phyloP scores from a whole-genome alignment of 108 stramenopile species.

The Cyclotella baltica region DNA sequence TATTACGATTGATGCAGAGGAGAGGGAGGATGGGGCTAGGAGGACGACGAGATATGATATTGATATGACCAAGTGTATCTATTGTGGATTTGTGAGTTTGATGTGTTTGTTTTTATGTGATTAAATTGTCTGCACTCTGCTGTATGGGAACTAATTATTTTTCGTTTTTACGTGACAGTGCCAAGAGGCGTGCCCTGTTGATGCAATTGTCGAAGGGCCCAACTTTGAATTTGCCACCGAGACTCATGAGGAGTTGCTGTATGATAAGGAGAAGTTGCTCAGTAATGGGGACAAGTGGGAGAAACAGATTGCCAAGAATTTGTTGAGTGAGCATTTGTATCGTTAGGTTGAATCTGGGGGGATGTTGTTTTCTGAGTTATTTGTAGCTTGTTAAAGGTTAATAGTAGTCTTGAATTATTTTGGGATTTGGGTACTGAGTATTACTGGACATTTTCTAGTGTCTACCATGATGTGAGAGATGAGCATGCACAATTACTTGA shows the following conservation, averaged over 20 bases:
- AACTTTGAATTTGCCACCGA: constrained; percentile 99
- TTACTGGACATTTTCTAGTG: too few species aligned
- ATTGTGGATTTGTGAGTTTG: constrained; percentile 92
- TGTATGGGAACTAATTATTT: neutral
- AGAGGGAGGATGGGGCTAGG: constrained; percentile 93
- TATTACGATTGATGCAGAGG: constrained; percentile 98
- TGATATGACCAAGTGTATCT: constrained; percentile 99
- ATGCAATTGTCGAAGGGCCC: constrained; percentile 99
- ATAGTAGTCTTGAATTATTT: too few species aligned
- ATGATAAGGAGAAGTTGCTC: constrained; percentile 99
- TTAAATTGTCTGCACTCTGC: neutral
- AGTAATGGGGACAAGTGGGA: constrained; percentile 99
- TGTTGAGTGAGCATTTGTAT: constrained; percentile 96
- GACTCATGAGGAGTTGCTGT: constrained; percentile 98
- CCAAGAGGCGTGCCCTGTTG: constrained; percentile 98
- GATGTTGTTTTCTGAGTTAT: neutral
- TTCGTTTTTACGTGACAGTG: constrained; percentile 53
- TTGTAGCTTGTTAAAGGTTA: neutral
- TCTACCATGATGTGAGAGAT: too few species aligned
- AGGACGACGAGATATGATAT: constrained; percentile 99
- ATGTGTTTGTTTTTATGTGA: neutral
- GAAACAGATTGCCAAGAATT: constrained; percentile 96
- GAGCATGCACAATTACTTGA: too few species aligned
- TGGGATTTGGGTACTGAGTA: too few species aligned
- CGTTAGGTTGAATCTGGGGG: constrained; percentile 63